Conservation (phyloP, 2,329 filamentous ascomycete species). For the Nemania serpens region DNA sequence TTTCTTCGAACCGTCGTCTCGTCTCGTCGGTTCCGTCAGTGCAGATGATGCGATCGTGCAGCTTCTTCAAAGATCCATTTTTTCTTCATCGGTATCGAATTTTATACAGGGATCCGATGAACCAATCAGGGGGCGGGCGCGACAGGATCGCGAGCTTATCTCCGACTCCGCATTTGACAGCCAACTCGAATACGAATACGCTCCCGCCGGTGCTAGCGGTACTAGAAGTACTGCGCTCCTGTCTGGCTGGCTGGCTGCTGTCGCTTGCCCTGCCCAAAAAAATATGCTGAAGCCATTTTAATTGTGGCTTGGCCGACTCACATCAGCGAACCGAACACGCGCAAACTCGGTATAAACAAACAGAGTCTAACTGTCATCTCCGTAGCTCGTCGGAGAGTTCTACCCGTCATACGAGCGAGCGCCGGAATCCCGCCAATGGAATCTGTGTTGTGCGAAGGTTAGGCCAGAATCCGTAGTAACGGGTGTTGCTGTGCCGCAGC, state of each 20-base stretch:
- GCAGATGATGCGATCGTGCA: constrained; percentile 18
- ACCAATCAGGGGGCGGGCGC: constrained; percentile 12
- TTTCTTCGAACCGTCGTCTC: not conserved
- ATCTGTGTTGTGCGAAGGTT: no score
- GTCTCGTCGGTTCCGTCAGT: not conserved
- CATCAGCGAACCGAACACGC: no score
- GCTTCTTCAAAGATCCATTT: not conserved
- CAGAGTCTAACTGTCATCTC: no score
- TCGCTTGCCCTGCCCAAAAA: no score
- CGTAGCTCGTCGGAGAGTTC: no score
- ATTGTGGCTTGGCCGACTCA: not conserved
- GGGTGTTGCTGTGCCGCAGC: not conserved
- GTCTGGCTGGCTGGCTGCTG: no score
- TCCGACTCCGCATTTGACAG: constrained; percentile 18
- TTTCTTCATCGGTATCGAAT: not conserved
- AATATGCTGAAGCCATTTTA: not conserved
- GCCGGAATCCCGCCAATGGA: no score
- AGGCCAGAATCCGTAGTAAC: no score
- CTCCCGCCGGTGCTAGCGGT: not conserved
- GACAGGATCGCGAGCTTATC: constrained; percentile 2
- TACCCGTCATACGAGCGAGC: no score
- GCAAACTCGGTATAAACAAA: no score
- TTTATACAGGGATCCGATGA: no score
- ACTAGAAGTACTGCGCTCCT: no score
- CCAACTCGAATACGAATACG: constrained; percentile 31